Conservation (phyloP, 345 rosid genomes). For the Eucalyptus regnans region DNA sequence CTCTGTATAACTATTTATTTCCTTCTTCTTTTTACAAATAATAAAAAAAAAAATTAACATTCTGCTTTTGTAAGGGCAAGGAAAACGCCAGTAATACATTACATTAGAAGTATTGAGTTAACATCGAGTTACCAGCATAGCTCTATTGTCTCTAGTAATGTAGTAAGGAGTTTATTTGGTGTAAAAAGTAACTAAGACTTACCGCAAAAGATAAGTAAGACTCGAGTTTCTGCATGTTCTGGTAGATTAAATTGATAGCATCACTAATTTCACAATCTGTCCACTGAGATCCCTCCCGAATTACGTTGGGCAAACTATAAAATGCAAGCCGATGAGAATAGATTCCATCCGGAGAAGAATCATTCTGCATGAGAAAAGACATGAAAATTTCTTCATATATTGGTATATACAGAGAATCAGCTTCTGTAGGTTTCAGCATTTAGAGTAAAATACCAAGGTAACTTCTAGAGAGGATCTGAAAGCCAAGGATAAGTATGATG, state of each 20-base stretch:
- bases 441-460: background rate
- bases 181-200: slow-evolving; percentile 1
- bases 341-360: slow-evolving; percentile 56
- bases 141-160: background rate
- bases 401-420: background rate
- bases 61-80: background rate
- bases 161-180: background rate
- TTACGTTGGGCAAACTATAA: slow-evolving; percentile 51
- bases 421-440: background rate
- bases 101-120: background rate
- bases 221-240: slow-evolving; percentile 59
- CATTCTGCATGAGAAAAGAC: slow-evolving; percentile 27
- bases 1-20: background rate
- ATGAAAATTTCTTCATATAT: background rate
- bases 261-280: slow-evolving; percentile 62
- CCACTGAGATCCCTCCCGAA: slow-evolving; percentile 62
- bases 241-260: slow-evolving; percentile 48
- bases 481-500: background rate
- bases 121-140: background rate
- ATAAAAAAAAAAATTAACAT: background rate
- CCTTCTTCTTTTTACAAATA: background rate
- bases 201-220: slow-evolving; percentile 55
- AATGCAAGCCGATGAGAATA: slow-evolving; percentile 48
- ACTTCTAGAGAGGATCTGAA: background rate
- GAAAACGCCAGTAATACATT: background rate